phyloP scores from a whole-genome alignment of 257 asterid species.

The Catharanthus roseus region DNA sequence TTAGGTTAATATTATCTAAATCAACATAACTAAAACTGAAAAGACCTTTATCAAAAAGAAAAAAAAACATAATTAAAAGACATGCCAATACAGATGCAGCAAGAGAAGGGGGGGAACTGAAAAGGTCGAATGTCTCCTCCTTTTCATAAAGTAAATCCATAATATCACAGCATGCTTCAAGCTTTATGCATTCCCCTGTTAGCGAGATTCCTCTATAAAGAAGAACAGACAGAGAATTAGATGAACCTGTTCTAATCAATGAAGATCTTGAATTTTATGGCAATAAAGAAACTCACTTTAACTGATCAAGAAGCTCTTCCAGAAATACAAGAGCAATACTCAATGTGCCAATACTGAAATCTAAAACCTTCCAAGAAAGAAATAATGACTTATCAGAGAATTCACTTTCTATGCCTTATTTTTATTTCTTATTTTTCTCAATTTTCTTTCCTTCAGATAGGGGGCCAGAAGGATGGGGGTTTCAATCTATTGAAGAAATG shows the following conservation, averaged over 20 bases:
- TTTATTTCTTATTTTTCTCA: neutral
- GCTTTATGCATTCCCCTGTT: constrained; percentile 47
- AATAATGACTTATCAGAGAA: constrained; percentile 4
- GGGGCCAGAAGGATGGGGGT: neutral
- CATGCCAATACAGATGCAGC: constrained; percentile 72
- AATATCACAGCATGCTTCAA: constrained; percentile 69
- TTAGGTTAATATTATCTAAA: neutral
- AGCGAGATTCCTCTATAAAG: constrained; percentile 49
- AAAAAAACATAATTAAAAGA: constrained; percentile 5
- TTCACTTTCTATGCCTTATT: neutral
- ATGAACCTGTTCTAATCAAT: neutral
- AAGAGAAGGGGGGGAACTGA: constrained; percentile 45
- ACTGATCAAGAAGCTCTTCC: constrained; percentile 58
- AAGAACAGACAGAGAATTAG: constrained; percentile 4
- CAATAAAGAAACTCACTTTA: constrained; percentile 43
- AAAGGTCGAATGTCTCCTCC: constrained; percentile 52
- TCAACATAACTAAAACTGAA: too few relatives aligned
- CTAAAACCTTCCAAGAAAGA: constrained; percentile 41
- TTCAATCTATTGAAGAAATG: constrained; percentile 14
- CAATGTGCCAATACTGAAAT: constrained; percentile 53
- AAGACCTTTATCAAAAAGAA: too few relatives aligned
- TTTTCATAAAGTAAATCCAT: constrained; percentile 81
- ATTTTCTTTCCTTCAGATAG: neutral
- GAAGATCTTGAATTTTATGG: constrained; percentile 1
- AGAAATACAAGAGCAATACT: constrained; percentile 37